Evolutionary conservation across 331 rosid genomes (phyloP), one percentile per base, ranked within the genome.

Genomic region (Erythrophleum ivorense): DNA sequence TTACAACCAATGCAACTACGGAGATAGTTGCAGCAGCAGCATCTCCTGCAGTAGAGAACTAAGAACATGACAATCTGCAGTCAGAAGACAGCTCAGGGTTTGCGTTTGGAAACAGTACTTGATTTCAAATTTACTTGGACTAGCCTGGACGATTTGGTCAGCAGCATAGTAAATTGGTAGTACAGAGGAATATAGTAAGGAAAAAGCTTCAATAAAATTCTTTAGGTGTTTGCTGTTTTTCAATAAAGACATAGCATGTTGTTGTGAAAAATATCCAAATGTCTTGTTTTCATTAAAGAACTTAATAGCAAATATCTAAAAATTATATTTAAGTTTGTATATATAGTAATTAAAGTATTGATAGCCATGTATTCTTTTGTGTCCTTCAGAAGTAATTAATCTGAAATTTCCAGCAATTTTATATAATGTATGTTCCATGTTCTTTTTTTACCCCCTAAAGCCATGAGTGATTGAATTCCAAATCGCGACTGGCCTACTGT

Each of bases 1-100:
- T 41, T 79, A 71, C 84, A 18, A 14, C 59, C 12, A 78, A 69
- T 50, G 75, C 46, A 45, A 45, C 82, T 63, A 45, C 58, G 5
- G 80, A 73, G 49, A 53, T 9, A 43, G 71, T 40, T 57, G 87
- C 82, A 13, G 75, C 72, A 48, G 46, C 36, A 70, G 14, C 88
- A 75, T 41, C 78, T 49, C 53, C 81, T 67, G 45, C 75, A 53
- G 55, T 71, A 65, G 84, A 79, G 78, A 82, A 11, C 60, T 77
- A 71, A 86, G 85, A 87, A 29, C 70, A 13, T 59, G 66, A 70
- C 34, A 41, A 63, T 49, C 79, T 74, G 78, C 75, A 46, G 70
- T 78, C 84, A 24, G 80, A 80, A 66, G 59, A 64, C 76, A 63
- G 62, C 52, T 60, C 70, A 33, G 78, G 43, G 12, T 46, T 48